Conservation (phyloP, 2,329 filamentous ascomycete species). For the Microsporum canis region DNA sequence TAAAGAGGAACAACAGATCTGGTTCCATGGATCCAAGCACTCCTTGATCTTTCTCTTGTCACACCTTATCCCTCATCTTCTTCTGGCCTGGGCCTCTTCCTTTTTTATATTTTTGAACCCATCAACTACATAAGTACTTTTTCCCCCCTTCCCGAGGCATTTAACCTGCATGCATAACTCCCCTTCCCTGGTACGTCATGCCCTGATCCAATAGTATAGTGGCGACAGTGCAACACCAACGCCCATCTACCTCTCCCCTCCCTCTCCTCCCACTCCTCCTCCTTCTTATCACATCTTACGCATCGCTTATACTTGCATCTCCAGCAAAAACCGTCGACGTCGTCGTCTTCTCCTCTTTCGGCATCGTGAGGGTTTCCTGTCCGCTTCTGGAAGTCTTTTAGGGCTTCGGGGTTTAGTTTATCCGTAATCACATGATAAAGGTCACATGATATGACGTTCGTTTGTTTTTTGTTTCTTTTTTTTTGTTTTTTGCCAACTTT, state of each 20-base stretch:
- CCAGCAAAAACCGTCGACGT: neutral
- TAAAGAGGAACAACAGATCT: neutral
- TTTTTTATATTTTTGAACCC: neutral
- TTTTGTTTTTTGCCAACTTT: neutral
- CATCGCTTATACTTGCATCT: neutral
- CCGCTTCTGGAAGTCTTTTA: neutral
- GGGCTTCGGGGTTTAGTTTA: neutral
- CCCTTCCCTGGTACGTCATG: neutral
- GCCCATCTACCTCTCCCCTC: slow-evolving; percentile 8
- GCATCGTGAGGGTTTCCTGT: neutral
- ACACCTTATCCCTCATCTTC: neutral
- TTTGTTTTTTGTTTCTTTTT: neutral
- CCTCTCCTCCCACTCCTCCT: neutral
- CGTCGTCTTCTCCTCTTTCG: neutral
- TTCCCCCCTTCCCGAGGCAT: neutral
- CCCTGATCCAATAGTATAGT: slow-evolving; percentile 14
- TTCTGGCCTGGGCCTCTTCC: neutral
- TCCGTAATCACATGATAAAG: neutral
- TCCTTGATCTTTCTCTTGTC: neutral
- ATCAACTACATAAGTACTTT: neutral
- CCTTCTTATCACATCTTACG: neutral
- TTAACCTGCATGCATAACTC: neutral
- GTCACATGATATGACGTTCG: slow-evolving; percentile 4
- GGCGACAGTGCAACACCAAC: slow-evolving; percentile 15
- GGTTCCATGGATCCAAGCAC: slow-evolving; percentile 1